Evolutionary conservation across 352 stramenopile species (phyloP).

Genomic region (Phytophthora sp.): DNA sequence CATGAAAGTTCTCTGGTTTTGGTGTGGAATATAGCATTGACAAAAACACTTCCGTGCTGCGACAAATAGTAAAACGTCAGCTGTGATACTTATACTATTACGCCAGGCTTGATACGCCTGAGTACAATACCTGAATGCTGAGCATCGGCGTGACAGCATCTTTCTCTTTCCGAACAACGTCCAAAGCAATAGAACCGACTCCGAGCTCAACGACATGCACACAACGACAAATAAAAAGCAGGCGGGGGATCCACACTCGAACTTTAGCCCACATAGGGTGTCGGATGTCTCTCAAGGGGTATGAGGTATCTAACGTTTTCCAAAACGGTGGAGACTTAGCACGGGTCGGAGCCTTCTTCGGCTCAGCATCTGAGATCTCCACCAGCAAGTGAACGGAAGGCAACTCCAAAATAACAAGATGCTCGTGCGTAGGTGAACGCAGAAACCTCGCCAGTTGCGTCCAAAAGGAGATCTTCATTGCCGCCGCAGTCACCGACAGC

Average conservation of each 20-base stretch:
- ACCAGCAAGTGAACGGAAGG: slow-evolving; percentile 45
- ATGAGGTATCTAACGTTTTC: slow-evolving; percentile 27
- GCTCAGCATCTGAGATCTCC: slow-evolving; percentile 3
- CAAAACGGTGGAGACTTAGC: slow-evolving; percentile 1
- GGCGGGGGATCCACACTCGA: slow-evolving; percentile 47
- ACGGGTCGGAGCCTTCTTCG: background rate
- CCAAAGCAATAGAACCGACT: slow-evolving; percentile 36
- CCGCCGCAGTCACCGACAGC: slow-evolving; percentile 46
- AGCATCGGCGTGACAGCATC: slow-evolving; percentile 8
- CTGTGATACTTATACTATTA: background rate
- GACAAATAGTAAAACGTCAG: slow-evolving; percentile 4
- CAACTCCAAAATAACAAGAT: slow-evolving; percentile 51
- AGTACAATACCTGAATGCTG: slow-evolving; percentile 21
- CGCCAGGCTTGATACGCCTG: background rate
- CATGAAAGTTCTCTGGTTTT: slow-evolving; percentile 23
- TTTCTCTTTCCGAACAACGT: slow-evolving; percentile 32
- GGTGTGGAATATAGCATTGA: slow-evolving; percentile 27
- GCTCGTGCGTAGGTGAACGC: slow-evolving; percentile 42
- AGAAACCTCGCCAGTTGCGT: slow-evolving; percentile 58
- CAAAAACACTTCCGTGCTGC: slow-evolving; percentile 38
- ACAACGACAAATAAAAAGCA: slow-evolving; percentile 43
- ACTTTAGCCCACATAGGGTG: slow-evolving; percentile 45
- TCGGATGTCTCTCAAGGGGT: slow-evolving; percentile 37
- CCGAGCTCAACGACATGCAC: slow-evolving; percentile 40
- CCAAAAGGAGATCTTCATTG: slow-evolving; percentile 64